These are phyloP conservation scores for Candida glucosophila DNA, from an alignment of 1,139 yeast genomes.

Conservation along the genomic window DNA sequence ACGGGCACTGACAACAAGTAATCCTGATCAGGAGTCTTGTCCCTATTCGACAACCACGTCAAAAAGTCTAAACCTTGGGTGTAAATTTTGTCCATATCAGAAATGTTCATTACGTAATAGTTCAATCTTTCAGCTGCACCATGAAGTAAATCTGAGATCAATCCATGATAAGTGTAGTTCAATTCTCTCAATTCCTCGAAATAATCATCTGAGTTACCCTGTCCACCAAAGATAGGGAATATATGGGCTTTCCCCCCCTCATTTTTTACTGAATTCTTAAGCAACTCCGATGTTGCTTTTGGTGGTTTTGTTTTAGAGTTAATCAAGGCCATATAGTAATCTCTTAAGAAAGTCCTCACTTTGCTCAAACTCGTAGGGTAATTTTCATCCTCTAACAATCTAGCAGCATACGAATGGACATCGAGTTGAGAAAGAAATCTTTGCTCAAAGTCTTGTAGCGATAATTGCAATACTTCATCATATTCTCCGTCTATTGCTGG, in stretches of 20 bases:
- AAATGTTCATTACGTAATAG: conserved; percentile 60
- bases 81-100: conserved; percentile 78
- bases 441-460: conserved; percentile 75
- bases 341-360: conserved; percentile 64
- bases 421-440: conserved; percentile 70
- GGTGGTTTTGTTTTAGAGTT: conserved; percentile 27
- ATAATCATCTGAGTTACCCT: conserved; percentile 96
- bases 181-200: conserved; percentile 92
- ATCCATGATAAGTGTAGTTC: conserved; percentile 66
- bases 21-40: conserved; percentile 82
- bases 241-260: conserved; percentile 38
- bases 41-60: conserved; percentile 79
- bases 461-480: conserved; percentile 59
- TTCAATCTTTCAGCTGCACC: conserved; percentile 64
- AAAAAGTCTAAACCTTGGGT: conserved; percentile 89
- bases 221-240: conserved; percentile 94
- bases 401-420: conserved; percentile 83
- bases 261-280: conserved; percentile 31
- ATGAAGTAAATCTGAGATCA: conserved; percentile 63
- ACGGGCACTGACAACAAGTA: conserved; percentile 87
- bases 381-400: conserved; percentile 43
- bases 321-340: conserved; percentile 60
- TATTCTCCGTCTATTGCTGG: conserved; percentile 45
- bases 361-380: conserved; percentile 63
- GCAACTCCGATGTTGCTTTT: conserved; percentile 39